These are phyloP conservation scores for Breynia disticha DNA, from an alignment of 441 rosid genomes.

Conservation along the genomic window DNA sequence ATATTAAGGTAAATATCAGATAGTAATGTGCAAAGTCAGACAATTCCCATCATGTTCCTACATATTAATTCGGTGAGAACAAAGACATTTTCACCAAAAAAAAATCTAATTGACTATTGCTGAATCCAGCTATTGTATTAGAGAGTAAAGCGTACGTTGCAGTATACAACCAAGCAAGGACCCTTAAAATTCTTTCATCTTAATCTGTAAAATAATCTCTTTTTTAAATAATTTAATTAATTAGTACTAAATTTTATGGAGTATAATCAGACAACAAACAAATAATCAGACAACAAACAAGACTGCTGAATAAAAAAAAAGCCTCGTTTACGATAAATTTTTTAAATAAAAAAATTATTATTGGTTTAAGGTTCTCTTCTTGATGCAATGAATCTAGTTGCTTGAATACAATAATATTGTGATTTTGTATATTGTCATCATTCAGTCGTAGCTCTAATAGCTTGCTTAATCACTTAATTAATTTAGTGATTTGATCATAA, in stretches of 20 bases:
- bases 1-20: too few relatives aligned
- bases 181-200: too few relatives aligned
- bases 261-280: too few relatives aligned
- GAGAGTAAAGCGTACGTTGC: background rate
- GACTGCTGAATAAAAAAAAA: conserved; percentile 16
- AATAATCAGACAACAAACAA: background rate
- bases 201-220: too few relatives aligned
- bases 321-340: conserved; percentile 26
- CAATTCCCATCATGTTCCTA: conserved; percentile 1
- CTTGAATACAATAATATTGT: background rate
- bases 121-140: conserved; percentile 20
- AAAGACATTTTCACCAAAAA: conserved; percentile 5
- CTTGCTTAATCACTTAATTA: conserved; percentile 10
- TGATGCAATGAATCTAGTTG: conserved; percentile 35
- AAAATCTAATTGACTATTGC: conserved; percentile 16
- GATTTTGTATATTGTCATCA: background rate
- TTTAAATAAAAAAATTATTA: conserved; percentile 8
- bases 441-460: background rate
- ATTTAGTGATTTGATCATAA: conserved; percentile 11
- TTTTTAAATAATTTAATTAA: too few relatives aligned
- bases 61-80: conserved; percentile 11
- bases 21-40: too few relatives aligned
- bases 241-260: too few relatives aligned
- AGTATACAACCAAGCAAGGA: too few relatives aligned
- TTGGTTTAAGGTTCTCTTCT: background rate